A percentile compares a stretch with the other conserved stretches of the same genome.
Evolutionary conservation across 2,329 filamentous ascomycete species (phyloP).

Genomic region (Aureobasidium mangrovei): DNA sequence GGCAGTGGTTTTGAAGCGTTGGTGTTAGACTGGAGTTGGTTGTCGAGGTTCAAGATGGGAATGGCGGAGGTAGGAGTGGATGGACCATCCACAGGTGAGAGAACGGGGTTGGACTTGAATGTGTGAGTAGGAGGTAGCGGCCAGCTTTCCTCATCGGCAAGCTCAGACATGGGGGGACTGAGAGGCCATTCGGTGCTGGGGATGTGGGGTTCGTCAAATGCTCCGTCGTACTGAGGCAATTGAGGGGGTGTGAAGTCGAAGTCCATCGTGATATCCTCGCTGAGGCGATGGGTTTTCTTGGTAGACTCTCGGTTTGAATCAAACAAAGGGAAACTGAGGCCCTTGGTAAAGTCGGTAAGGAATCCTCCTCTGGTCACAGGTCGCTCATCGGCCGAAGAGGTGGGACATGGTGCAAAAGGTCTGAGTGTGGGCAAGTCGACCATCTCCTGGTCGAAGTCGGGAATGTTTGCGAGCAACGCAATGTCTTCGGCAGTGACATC

Average conservation of each 20-base stretch:
- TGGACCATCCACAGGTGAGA: not conserved
- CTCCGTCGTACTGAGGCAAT: not conserved
- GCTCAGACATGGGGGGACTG: not conserved
- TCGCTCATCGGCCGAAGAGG: not conserved
- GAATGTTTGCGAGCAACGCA: not conserved
- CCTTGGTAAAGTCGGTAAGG: not conserved
- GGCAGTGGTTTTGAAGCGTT: not conserved
- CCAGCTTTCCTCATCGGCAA: constrained; percentile 3
- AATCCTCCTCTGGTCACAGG: not conserved
- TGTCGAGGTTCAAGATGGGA: constrained; percentile 1
- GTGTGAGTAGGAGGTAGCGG: not conserved
- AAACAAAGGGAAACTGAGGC: constrained; percentile 9
- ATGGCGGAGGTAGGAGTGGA: constrained; percentile 3
- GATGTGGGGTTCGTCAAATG: not conserved
- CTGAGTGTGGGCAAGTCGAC: not conserved
- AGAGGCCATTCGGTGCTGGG: not conserved
- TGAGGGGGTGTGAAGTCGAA: not conserved
- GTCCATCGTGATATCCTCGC: not conserved
- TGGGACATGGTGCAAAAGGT: constrained; percentile 3
- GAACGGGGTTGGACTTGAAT: not conserved
- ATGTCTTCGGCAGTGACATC: not conserved
- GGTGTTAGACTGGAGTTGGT: not conserved
- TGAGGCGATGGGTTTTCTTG: not conserved
- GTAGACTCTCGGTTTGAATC: not conserved
- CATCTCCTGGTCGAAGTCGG: not conserved